Percentiles rank a stretch among this genome's conserved stretches.
phyloP scores from a whole-genome alignment of 768 basidiomycete genomes.

The Pleurotus citrinopileatus region DNA sequence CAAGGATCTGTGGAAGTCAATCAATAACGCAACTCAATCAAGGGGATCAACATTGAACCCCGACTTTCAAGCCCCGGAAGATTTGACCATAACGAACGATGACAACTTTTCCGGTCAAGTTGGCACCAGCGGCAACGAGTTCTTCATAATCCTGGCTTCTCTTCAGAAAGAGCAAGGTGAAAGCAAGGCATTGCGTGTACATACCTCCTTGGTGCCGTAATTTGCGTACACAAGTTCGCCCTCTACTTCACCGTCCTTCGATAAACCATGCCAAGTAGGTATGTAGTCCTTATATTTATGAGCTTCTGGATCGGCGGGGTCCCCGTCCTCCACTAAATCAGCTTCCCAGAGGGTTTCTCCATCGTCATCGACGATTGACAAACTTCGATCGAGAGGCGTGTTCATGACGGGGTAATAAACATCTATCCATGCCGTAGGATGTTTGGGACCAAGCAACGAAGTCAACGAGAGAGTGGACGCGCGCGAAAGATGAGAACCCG shows the following conservation, averaged over 20 bases:
- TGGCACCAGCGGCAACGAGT: constrained; percentile 59
- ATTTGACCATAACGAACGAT: constrained; percentile 72
- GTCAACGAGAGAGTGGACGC: constrained; percentile 61
- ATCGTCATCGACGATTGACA: constrained; percentile 62
- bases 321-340: constrained; percentile 68
- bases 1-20: constrained; percentile 54
- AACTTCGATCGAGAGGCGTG: constrained; percentile 62
- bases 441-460: constrained; percentile 33
- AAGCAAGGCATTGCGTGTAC: constrained; percentile 1
- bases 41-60: no score
- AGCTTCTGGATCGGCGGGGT: constrained; percentile 70
- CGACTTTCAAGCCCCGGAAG: constrained; percentile 85
- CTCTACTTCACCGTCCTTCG: constrained; percentile 69
- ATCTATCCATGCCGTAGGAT: constrained; percentile 78
- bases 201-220: constrained; percentile 66
- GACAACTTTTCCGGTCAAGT: constrained; percentile 77
- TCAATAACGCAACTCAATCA: constrained; percentile 11
- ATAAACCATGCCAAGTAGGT: constrained; percentile 86
- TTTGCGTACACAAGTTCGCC: constrained; percentile 76
- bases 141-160: constrained; percentile 39
- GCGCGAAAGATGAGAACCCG: constrained; percentile 66
- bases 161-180: not conserved
- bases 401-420: constrained; percentile 89
- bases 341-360: constrained; percentile 63
- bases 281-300: constrained; percentile 62